phyloP scores from a whole-genome alignment of 78 protist species.

The Speleostelium caveatum region DNA sequence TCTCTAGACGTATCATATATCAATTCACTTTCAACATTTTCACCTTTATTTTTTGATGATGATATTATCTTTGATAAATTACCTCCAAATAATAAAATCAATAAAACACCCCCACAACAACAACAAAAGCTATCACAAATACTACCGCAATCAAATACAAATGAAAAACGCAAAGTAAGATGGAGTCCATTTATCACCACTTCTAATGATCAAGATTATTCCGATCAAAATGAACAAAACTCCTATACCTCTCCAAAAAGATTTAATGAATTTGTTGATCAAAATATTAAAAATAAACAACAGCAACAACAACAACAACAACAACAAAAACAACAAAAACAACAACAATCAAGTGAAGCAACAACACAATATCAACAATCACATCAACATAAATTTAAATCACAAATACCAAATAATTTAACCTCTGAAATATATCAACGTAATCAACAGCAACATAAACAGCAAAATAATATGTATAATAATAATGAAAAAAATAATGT shows the following conservation, averaged over 20 bases:
- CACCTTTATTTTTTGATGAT: constrained; percentile 6
- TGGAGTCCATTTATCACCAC: constrained; percentile 4
- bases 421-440: background rate
- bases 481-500: background rate
- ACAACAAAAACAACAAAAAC: background rate
- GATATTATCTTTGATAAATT: background rate
- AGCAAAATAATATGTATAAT: background rate
- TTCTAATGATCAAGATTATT: background rate
- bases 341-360: background rate
- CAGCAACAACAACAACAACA: constrained; percentile 14
- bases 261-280: background rate
- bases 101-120: background rate
- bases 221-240: background rate
- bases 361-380: background rate
- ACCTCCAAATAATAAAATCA: background rate
- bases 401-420: background rate
- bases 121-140: background rate
- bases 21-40: background rate
- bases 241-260: background rate
- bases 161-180: constrained; percentile 15
- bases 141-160: background rate
- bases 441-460: background rate
- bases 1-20: background rate
- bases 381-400: background rate
- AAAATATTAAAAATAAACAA: background rate